A percentile compares a stretch with the other conserved stretches of the same genome.
Evolutionary conservation across 2,329 filamentous ascomycete species (phyloP).

Genomic region (Alternaria consortialis): DNA sequence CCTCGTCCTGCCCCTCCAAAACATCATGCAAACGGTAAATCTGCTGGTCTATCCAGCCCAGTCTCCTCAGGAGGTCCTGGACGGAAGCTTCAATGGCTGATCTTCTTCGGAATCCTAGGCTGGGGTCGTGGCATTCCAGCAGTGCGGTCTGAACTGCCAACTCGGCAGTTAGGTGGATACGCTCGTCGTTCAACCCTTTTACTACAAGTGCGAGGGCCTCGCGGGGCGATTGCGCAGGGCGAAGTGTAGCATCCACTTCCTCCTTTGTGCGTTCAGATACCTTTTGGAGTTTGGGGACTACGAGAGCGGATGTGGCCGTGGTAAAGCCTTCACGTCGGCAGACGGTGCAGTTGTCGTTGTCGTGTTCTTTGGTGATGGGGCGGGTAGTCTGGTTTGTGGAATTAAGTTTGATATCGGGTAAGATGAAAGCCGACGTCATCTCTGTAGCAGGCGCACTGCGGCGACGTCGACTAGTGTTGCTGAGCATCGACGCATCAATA

Average conservation of each 20-base stretch:
- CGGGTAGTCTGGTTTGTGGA: constrained; percentile 36
- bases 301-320: constrained; percentile 40
- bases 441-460: constrained; percentile 58
- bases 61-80: constrained; percentile 66
- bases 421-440: constrained; percentile 71
- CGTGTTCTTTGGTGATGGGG: constrained; percentile 55
- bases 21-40: constrained; percentile 87
- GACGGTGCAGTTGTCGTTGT: constrained; percentile 65
- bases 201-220: constrained; percentile 82
- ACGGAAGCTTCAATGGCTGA: constrained; percentile 69
- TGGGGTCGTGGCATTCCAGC: constrained; percentile 69
- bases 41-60: constrained; percentile 79
- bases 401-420: constrained; percentile 68
- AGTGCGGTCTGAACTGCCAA: constrained; percentile 68
- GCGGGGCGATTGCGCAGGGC: constrained; percentile 71
- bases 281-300: constrained; percentile 60
- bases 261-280: constrained; percentile 62
- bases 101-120: constrained; percentile 70
- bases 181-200: constrained; percentile 82
- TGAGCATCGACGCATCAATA: constrained; percentile 55
- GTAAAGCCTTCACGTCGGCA: constrained; percentile 59
- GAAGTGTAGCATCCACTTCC: constrained; percentile 67
- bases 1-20: constrained; percentile 75
- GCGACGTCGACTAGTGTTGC: constrained; percentile 61
- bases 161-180: constrained; percentile 76